phyloP scores from a whole-genome alignment of 2,329 filamentous ascomycete genomes.

The Rhynchosporium agropyri region DNA sequence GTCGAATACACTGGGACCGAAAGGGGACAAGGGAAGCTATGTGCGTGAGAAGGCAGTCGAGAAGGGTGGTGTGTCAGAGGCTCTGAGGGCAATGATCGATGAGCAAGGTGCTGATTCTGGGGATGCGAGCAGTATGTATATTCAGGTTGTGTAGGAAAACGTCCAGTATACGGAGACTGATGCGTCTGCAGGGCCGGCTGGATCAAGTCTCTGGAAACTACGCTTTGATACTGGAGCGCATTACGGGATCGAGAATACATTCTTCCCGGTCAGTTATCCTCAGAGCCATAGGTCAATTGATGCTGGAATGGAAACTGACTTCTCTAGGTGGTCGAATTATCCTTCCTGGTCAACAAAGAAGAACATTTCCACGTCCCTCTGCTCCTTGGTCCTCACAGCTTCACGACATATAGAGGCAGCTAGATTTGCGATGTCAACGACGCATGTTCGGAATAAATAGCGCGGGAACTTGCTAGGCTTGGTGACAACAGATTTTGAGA shows the following conservation, averaged over 20 bases:
- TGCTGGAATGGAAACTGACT: neutral
- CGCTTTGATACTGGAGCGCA: conserved; percentile 74
- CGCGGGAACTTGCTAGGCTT: neutral
- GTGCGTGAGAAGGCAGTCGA: conserved; percentile 17
- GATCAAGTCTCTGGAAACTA: conserved; percentile 60
- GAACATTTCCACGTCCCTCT: conserved; percentile 82
- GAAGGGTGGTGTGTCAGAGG: conserved; percentile 14
- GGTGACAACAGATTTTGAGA: neutral
- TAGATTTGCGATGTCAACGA: conserved; percentile 43
- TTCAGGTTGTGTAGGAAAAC: neutral
- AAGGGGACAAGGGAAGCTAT: conserved; percentile 22
- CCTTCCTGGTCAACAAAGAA: conserved; percentile 53
- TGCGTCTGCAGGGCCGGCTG: conserved; percentile 29
- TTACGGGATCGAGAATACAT: conserved; percentile 64
- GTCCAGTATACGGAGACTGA: neutral
- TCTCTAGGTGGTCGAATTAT: conserved; percentile 51
- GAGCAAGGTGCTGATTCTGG: conserved; percentile 20
- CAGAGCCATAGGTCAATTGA: neutral
- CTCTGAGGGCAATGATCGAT: conserved; percentile 26
- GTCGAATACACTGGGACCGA: conserved; percentile 41
- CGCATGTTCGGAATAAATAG: neutral
- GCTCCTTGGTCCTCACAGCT: conserved; percentile 76
- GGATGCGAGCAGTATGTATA: conserved; percentile 11
- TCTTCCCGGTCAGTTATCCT: conserved; percentile 51
- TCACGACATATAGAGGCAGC: conserved; percentile 80